Conservation (phyloP, 192 early-diverging fungal species). For the Geranomyces variabilis region DNA sequence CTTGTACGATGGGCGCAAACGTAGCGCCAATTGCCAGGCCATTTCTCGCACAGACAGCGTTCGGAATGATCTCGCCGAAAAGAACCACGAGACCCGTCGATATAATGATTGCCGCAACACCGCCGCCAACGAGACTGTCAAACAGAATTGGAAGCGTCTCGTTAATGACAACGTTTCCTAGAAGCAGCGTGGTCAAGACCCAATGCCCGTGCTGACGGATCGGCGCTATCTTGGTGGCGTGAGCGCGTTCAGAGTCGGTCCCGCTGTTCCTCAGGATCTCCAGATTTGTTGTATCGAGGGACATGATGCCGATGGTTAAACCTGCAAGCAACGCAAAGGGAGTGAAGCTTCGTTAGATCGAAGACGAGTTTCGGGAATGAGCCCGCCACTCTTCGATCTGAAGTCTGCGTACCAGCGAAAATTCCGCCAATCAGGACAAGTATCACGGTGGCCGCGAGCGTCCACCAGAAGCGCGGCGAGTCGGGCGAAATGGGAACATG, state of each 20-base stretch:
- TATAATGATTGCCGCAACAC: slow-evolving; percentile 79
- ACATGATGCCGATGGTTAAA: slow-evolving; percentile 62
- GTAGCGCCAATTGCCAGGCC: slow-evolving; percentile 88
- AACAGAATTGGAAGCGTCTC: slow-evolving; percentile 85
- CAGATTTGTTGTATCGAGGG: slow-evolving; percentile 72
- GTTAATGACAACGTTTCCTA: slow-evolving; percentile 94
- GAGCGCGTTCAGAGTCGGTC: slow-evolving; percentile 61
- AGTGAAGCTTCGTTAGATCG: no score
- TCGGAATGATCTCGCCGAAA: slow-evolving; percentile 92
- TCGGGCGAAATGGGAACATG: slow-evolving; percentile 10
- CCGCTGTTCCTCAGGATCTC: slow-evolving; percentile 82
- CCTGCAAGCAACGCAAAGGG: slow-evolving; percentile 10
- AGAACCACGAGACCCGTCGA: slow-evolving; percentile 89
- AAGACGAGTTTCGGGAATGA: no score
- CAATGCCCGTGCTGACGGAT: slow-evolving; percentile 89
- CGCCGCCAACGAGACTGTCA: slow-evolving; percentile 67
- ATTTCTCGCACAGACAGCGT: slow-evolving; percentile 85
- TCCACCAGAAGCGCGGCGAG: slow-evolving; percentile 21
- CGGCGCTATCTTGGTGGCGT: slow-evolving; percentile 83
- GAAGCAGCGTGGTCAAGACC: slow-evolving; percentile 89
- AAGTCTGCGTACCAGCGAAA: slow-evolving; percentile 24
- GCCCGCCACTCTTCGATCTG: no score
- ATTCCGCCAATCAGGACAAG: slow-evolving; percentile 29
- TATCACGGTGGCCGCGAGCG: slow-evolving; percentile 12
- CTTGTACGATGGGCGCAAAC: slow-evolving; percentile 73